A percentile compares a stretch with the other conserved stretches of the same genome.
Conservation (phyloP, 192 early-diverging fungal species). For the Entomortierella beljakovae region DNA sequence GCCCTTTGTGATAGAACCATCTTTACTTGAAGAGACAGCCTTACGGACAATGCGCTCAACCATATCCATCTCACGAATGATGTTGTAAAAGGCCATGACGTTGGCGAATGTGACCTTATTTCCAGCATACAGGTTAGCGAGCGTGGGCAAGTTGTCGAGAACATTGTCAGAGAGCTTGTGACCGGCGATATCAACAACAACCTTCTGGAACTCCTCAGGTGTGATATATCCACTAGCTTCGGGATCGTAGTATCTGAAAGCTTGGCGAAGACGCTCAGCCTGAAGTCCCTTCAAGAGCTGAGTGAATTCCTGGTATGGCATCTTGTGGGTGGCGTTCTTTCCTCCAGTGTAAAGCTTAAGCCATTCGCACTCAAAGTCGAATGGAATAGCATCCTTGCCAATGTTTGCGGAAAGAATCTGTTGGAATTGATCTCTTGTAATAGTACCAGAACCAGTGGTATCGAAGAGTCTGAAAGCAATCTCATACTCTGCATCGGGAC, state of each 20-base stretch:
- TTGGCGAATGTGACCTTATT: slow-evolving; percentile 73
- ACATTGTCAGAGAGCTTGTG: slow-evolving; percentile 75
- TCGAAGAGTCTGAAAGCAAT: slow-evolving; percentile 78
- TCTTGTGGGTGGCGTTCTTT: slow-evolving; percentile 63
- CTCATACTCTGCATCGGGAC: slow-evolving; percentile 80
- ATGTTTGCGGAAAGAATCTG: slow-evolving; percentile 66
- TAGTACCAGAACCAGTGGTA: slow-evolving; percentile 64
- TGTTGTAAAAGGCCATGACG: slow-evolving; percentile 71
- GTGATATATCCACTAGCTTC: slow-evolving; percentile 70
- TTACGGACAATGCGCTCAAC: slow-evolving; percentile 70
- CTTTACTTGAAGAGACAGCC: slow-evolving; percentile 60
- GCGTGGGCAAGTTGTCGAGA: slow-evolving; percentile 70
- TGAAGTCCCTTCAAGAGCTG: slow-evolving; percentile 78
- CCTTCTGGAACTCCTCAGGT: slow-evolving; percentile 67
- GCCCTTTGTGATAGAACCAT: slow-evolving; percentile 68
- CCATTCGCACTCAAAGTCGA: slow-evolving; percentile 80
- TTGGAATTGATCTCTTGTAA: slow-evolving; percentile 77
- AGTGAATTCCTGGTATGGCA: slow-evolving; percentile 77
- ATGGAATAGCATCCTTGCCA: slow-evolving; percentile 67
- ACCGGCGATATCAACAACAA: slow-evolving; percentile 71
- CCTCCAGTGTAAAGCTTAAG: slow-evolving; percentile 76
- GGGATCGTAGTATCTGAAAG: slow-evolving; percentile 78
- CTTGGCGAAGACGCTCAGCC: slow-evolving; percentile 75
- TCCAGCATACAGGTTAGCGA: slow-evolving; percentile 69
- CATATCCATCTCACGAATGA: slow-evolving; percentile 75